A percentile compares a stretch with the other conserved stretches of the same genome.
phyloP scores from a whole-genome alignment of 345 rosid species.

The Syzygium aromaticum region DNA sequence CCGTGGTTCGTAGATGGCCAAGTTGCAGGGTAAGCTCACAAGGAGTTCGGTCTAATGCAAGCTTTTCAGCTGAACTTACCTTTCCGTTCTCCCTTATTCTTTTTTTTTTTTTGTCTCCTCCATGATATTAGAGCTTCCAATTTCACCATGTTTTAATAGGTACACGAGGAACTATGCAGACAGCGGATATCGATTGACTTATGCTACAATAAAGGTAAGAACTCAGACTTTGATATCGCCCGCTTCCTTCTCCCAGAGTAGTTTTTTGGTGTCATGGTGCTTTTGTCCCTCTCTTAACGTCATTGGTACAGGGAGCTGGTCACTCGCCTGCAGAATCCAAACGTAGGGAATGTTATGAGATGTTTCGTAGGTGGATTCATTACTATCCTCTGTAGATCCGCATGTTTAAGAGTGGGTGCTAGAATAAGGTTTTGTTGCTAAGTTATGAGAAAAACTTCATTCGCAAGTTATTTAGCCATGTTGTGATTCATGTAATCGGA shows the following conservation, averaged over 20 bases:
- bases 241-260: neutral
- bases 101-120: too few relatives aligned
- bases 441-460: neutral
- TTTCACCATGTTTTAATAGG: neutral
- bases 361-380: conserved; percentile 27
- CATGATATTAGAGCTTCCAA: neutral
- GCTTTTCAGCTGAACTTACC: neutral
- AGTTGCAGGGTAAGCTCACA: conserved; percentile 23
- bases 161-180: conserved; percentile 9
- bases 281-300: neutral
- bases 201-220: conserved; percentile 14
- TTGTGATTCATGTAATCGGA: too few relatives aligned
- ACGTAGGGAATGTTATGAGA: conserved; percentile 15
- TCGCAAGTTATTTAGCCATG: too few relatives aligned
- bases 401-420: neutral
- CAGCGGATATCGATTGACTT: conserved; percentile 10
- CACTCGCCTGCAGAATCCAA: conserved; percentile 20
- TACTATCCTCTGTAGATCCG: conserved; percentile 16
- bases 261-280: neutral
- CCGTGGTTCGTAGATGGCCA: conserved; percentile 28
- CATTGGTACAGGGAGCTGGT: conserved; percentile 16
- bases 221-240: neutral
- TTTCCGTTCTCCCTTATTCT: neutral
- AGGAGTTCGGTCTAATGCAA: neutral
- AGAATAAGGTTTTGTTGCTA: neutral